Evolutionary conservation across 1,284 basidiomycete genomes (phyloP).

Genomic region (Malassezia brasiliensis): DNA sequence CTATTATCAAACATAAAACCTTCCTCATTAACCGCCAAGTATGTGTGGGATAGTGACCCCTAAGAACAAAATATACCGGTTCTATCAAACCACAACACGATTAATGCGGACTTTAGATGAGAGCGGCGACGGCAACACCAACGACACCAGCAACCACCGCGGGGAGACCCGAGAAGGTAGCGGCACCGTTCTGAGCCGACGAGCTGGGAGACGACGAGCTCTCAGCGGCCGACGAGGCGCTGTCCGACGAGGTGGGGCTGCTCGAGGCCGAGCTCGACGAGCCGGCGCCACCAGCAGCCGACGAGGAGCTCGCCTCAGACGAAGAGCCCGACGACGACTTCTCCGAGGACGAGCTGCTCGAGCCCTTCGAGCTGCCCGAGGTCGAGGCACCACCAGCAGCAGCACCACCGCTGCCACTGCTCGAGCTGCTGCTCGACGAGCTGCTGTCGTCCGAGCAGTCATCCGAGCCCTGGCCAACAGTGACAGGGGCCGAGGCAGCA

Average conservation of each 20-base stretch:
- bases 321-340: not conserved
- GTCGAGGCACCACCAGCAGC: constrained; percentile 3
- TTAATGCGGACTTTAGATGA: constrained; percentile 11
- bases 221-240: not conserved
- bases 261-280: not conserved
- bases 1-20: not conserved
- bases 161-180: constrained; percentile 14
- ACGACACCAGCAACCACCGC: constrained; percentile 19
- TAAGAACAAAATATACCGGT: constrained; percentile 1
- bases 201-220: not conserved
- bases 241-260: not conserved
- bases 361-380: not conserved
- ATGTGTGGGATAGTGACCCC: not conserved
- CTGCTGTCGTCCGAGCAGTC: not conserved
- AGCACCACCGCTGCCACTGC: not conserved
- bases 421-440: not conserved
- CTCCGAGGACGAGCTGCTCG: not conserved
- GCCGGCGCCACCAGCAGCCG: constrained; percentile 7
- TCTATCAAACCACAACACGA: constrained; percentile 3
- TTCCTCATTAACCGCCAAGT: not conserved
- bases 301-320: not conserved
- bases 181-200: constrained; percentile 1
- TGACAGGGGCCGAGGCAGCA: not conserved
- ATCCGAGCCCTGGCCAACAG: not conserved
- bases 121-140: constrained; percentile 15